phyloP scores from a whole-genome alignment of 441 rosid genomes.

The Capsella rubella region DNA sequence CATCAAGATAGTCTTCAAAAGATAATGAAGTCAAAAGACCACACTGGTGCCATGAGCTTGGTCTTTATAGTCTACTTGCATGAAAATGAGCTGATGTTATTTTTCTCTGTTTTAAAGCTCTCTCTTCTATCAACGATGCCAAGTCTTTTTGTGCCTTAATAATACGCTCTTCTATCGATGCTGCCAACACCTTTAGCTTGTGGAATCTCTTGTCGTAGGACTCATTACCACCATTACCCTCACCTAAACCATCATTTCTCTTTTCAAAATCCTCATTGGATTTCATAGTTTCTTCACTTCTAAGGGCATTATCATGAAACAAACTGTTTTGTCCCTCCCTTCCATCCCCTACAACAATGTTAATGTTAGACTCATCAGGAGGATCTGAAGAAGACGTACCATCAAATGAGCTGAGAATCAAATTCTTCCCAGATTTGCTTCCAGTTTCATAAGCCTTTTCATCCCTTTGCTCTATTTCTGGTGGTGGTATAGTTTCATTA shows the following conservation, averaged over 20 bases:
- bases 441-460: conserved; percentile 6
- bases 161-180: not conserved
- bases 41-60: not conserved
- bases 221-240: not conserved
- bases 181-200: not conserved
- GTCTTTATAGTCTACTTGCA: conserved; percentile 5
- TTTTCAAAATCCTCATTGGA: not conserved
- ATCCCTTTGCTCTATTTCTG: not conserved
- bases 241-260: not conserved
- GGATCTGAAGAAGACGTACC: not conserved
- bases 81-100: not conserved
- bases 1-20: not conserved
- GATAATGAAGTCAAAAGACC: not conserved
- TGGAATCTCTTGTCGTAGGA: not conserved
- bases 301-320: not conserved
- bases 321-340: not conserved
- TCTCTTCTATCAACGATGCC: conserved; percentile 2
- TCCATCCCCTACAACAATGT: not conserved
- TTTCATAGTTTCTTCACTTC: conserved; percentile 5
- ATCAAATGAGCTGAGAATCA: not conserved
- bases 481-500: conserved; percentile 5
- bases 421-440: conserved; percentile 2
- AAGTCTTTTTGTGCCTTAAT: not conserved
- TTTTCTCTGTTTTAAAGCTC: not conserved
- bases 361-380: not conserved